Base-by-base conservation (phyloP, 768 basidiomycete species). In the Dacryopinax spathularia region DNA sequence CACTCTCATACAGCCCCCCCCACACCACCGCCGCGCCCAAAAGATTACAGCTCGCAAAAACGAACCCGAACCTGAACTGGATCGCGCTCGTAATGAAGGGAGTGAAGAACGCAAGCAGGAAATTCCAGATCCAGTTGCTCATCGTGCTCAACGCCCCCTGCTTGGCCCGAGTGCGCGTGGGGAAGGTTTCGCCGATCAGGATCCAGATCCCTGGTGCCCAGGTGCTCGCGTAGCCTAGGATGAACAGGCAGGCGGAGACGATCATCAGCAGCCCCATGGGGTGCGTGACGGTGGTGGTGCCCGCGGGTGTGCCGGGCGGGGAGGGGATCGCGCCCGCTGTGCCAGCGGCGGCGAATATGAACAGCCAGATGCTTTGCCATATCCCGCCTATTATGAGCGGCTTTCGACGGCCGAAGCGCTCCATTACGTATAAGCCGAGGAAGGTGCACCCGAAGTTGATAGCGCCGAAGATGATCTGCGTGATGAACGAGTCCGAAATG, bases 201-300 rank as follows among this genome's bases (percentile, higher is more conserved):
- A 89, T 87, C 87, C 87, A 89, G 36, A 88, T 72, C 56, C 85
- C 85, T 73, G 86, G 85, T 16, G 80, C 84, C 84, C 83, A 85
- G 33, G 86, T 87, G 75, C 76, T 82, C 3, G 87, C 84, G 68
- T 82, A 87, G 6, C 86, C 86, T 44, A 82, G 73, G 70, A 88
- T 87, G 73, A 88, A 88, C 69, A 88, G 70, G 68, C 83, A 87
- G 0, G 86, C 84, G 33, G 80, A 77, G 68, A 86, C 80, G 62
- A 85, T 84, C 82, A 85, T 81, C 48, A 84, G 80, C 43, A 7
- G 12, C 22, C 43, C 43, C 13, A 44, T 13, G 43, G 43, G 9
- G 7, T 12, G 43, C 13, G 13, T 9, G 43, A 22, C 7, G 9
- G 43, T 20, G 9, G 22, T 12, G 43, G 13, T 22, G 43, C 13